Base-by-base conservation (phyloP, 768 basidiomycete genomes). In the Suillus weaverae region DNA sequence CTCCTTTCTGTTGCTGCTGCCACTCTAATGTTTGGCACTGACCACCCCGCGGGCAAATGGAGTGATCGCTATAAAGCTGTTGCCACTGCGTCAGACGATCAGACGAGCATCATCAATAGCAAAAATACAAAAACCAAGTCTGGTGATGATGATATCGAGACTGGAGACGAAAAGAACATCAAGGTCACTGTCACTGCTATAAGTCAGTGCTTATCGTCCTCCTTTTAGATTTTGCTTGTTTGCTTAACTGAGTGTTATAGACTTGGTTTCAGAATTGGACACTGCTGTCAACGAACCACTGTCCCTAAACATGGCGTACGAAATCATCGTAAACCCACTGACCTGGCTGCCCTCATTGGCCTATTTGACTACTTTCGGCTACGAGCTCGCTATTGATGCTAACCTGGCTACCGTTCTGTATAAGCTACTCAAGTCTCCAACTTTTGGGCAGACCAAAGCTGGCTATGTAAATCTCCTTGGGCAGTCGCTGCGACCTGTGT, bases 11-110 rank as follows among this genome's bases (percentile, higher is more conserved):
- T 80, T 10, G 85, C 85, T 6, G 60, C 66, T 4, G 51, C 81
- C 11, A 78, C 72, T 22, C 64, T 87, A 22, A 60, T 82, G 16
- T 82, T 83, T 62, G 86, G 85, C 2, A 79, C 80, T 55, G 85
- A 87, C 68, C 83, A 85, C 55, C 86, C 86, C 0, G 79, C 80
- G 10, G 86, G 86, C 3, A 78, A 75, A 64, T 88, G 86, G 86
- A 70, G 75, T 8, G 74, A 84, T 33, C 76, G 86, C 8, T 80
- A 84, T 68, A 76, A 74, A 7, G 67, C 77, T 5, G 75, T 78
- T 5, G 77, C 79, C 0, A 70, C 79, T 16, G 18, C 9, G 11
- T 16, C 26, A 13, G 32, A 62, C 8, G 51, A 60, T 53, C 50
- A 30, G 35, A 36, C 13, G 22, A 22, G 41, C 50, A 61, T 66